Base-by-base conservation (phyloP, 202 grass and related monocot species). In the Dendrocalamus latiflorus region DNA sequence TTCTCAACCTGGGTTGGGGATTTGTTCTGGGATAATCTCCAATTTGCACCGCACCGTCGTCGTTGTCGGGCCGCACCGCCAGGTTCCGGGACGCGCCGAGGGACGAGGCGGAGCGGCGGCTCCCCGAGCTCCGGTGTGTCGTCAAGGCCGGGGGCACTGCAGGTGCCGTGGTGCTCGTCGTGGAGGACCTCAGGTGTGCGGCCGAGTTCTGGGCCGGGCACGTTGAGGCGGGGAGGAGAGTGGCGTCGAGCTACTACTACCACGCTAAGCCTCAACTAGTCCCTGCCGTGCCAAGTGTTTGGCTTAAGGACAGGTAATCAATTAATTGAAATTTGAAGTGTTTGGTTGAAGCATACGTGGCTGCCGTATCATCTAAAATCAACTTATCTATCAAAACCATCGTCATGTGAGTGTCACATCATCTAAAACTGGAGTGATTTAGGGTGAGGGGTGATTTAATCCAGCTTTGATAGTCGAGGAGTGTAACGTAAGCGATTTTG, bases 171-270 rank as follows among this genome's bases (percentile, higher is more conserved):
- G 74, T 93, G 57, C 24, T 95, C 14, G 81, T 83, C 11, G 68
- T 97, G 77, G 89, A 91, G 75, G 91, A 97, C 87, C 76, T 97
- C 47, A 85, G 74, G 43, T 91, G 85, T 75, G 82, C 61, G n/a
- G 87, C 87, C 3, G 94, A 97, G 47, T 88, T 78, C 74, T 89
- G 86, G 83, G 45, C 70, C 15, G 58, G 17, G 39, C 78, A 68
- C 79, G 78, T 48, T 18, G 75, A 86, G 42, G 80, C 65, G 9
- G 75, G 78, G 55, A 81, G 70, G 30, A 76, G 53, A 3, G 50
- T 34, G 8, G 22, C 78, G 36, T 6, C 74, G 33, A 9, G 59
- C 61, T 66, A 63, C 42, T 49, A 45, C 77, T 84, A 84, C 65
- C 87, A 91, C 70, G 28, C 28, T 30, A 30, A 30, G 28, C 28